Conservation (phyloP, 1,139 yeast genomes). For the Groenewaldozyma auringiensis region DNA sequence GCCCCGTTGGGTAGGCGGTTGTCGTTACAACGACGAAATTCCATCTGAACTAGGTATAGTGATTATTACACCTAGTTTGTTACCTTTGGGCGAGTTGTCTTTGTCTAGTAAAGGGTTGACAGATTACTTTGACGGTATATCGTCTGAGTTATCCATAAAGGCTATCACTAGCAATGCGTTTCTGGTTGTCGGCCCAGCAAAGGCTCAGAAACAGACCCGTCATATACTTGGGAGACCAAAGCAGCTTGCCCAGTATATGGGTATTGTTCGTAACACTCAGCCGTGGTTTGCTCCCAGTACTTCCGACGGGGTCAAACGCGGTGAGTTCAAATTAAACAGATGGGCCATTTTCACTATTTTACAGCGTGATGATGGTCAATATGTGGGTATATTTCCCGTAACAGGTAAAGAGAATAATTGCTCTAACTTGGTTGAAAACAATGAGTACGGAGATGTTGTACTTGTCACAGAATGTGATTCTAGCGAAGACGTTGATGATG, state of each 20-base stretch:
- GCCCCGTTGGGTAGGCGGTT: background rate
- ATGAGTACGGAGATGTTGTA: slow-evolving; percentile 14
- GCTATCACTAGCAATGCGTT: background rate
- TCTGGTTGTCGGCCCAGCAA: background rate
- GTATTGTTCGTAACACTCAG: slow-evolving; percentile 6
- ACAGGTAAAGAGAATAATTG: slow-evolving; percentile 16
- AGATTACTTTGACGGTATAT: background rate
- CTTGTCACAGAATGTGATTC: slow-evolving; percentile 17
- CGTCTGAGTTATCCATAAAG: background rate
- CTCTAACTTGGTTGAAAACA: slow-evolving; percentile 15
- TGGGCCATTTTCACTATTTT: slow-evolving; percentile 14
- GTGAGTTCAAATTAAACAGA: slow-evolving; percentile 3
- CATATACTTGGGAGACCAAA: slow-evolving; percentile 8
- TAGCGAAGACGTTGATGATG: slow-evolving; percentile 10
- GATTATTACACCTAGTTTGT: background rate
- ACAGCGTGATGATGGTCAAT: slow-evolving; percentile 20
- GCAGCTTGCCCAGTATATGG: slow-evolving; percentile 6
- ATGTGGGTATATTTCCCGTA: slow-evolving; percentile 22
- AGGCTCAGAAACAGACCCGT: background rate
- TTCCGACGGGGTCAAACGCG: background rate
- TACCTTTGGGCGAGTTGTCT: background rate
- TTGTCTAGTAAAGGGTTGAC: background rate
- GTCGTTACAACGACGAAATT: background rate
- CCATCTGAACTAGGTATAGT: background rate
- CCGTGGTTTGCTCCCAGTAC: slow-evolving; percentile 11